Percentiles rank a stretch among this genome's conserved stretches.
phyloP scores from a whole-genome alignment of 345 rosid species.

The Trapa bicornis region DNA sequence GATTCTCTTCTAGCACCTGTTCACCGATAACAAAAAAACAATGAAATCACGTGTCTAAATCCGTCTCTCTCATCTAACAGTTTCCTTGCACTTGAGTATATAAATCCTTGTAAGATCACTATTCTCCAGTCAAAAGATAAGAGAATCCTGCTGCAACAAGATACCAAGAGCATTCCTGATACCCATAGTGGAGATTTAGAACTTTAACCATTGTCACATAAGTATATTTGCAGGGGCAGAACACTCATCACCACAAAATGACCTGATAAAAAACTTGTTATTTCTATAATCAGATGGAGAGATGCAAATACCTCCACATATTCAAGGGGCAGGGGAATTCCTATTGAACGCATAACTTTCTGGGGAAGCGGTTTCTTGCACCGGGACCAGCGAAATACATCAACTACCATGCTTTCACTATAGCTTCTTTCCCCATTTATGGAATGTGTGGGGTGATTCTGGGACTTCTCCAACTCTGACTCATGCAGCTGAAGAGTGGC shows the following conservation, averaged over 20 bases:
- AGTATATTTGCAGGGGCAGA: too few relatives aligned
- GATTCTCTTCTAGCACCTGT: constrained; percentile 77
- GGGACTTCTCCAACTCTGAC: constrained; percentile 52
- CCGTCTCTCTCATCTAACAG: too few relatives aligned
- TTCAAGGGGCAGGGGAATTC: constrained; percentile 80
- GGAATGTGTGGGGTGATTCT: constrained; percentile 42
- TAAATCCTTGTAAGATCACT: background rate
- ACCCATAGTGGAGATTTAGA: too few relatives aligned
- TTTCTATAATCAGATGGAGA: background rate
- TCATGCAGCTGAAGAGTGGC: constrained; percentile 33
- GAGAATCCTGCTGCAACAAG: background rate
- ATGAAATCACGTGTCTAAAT: too few relatives aligned
- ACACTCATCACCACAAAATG: too few relatives aligned
- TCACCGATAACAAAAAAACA: background rate
- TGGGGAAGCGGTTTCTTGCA: constrained; percentile 91
- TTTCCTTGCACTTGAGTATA: too few relatives aligned
- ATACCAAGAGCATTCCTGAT: background rate
- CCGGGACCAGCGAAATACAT: constrained; percentile 85
- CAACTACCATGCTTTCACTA: constrained; percentile 44
- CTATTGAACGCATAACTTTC: constrained; percentile 72
- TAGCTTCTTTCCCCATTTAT: constrained; percentile 70
- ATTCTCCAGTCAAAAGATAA: background rate
- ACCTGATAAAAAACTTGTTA: background rate
- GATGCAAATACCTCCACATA: constrained; percentile 60
- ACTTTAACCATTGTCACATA: too few relatives aligned